Conservation (phyloP, 495 filamentous ascomycete genomes). For the Neurospora sp. region DNA sequence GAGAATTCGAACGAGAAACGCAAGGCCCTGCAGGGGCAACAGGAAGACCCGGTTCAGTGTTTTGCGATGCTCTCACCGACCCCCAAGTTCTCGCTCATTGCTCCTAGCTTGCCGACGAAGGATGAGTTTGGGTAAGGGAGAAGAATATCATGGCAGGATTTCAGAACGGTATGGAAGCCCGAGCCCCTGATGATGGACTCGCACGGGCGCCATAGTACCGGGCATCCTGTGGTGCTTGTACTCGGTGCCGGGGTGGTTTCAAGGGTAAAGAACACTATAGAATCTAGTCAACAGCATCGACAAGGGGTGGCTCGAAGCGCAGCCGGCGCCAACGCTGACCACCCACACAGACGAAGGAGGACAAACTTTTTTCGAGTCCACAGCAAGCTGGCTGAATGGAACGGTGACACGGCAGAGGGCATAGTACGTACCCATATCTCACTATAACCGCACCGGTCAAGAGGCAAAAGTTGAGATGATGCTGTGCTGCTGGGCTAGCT, state of each 20-base stretch:
- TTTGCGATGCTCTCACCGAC: background rate
- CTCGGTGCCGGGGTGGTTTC: background rate
- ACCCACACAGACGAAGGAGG: background rate
- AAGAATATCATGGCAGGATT: background rate
- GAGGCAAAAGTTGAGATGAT: background rate
- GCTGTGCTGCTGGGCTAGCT: conserved; percentile 7
- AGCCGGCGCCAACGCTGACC: conserved; percentile 5
- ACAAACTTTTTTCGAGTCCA: background rate
- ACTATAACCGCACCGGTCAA: background rate
- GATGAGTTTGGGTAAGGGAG: background rate
- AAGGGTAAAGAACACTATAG: background rate
- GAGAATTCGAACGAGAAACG: background rate
- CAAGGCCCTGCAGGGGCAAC: background rate
- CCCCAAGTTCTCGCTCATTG: background rate
- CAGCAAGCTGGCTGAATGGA: background rate
- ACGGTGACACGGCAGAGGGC: background rate
- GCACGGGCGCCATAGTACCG: background rate
- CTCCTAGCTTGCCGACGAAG: background rate
- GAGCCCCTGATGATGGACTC: background rate
- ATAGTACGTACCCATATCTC: background rate
- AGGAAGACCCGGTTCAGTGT: background rate
- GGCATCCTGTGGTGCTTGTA: background rate
- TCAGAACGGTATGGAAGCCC: background rate
- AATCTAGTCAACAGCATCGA: background rate
- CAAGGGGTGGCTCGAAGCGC: conserved; percentile 2